Evolutionary conservation across 192 early-diverging fungal species (phyloP).

Genomic region (Coemansia sp.): DNA sequence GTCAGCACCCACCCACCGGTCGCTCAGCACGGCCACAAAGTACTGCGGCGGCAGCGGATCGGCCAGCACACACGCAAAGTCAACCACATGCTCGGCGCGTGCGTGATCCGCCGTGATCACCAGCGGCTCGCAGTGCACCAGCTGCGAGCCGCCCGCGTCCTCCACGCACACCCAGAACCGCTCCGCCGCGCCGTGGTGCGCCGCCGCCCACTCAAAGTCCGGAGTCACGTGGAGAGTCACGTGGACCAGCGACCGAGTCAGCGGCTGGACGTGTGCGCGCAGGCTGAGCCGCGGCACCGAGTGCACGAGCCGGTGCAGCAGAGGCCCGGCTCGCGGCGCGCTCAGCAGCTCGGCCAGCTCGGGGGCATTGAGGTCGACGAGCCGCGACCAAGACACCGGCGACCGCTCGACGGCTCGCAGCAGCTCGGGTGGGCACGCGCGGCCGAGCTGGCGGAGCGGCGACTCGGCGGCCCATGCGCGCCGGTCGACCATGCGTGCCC

Average conservation of each 20-base stretch:
- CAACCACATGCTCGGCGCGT: slow-evolving; percentile 77
- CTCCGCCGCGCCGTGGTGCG: slow-evolving; percentile 79
- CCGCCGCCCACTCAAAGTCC: slow-evolving; percentile 92
- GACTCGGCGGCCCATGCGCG: slow-evolving; percentile 94
- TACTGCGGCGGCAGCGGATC: slow-evolving; percentile 96
- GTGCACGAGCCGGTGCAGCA: slow-evolving; percentile 86
- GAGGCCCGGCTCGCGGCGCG: slow-evolving; percentile 83
- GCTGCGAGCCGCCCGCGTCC: slow-evolving; percentile 87
- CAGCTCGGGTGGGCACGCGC: slow-evolving; percentile 64
- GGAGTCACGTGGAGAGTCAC: slow-evolving; percentile 91
- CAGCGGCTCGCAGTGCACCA: slow-evolving; percentile 90
- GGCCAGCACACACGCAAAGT: slow-evolving; percentile 86
- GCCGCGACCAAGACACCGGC: slow-evolving; percentile 93
- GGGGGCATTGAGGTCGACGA: slow-evolving; percentile 86
- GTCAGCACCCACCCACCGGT: slow-evolving; percentile 93
- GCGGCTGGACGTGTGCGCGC: slow-evolving; percentile 84
- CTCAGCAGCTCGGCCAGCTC: slow-evolving; percentile 91
- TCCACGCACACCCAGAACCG: slow-evolving; percentile 93
- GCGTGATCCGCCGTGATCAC: slow-evolving; percentile 83
- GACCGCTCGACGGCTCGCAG: slow-evolving; percentile 88
- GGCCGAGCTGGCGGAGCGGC: slow-evolving; percentile 89
- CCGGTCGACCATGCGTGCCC: slow-evolving; percentile 96
- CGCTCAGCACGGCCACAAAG: slow-evolving; percentile 89
- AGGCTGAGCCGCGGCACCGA: slow-evolving; percentile 93
- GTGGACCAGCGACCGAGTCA: slow-evolving; percentile 85